Base-by-base conservation (phyloP, 192 early-diverging fungal genomes). In the Backusella tuberculispora region DNA sequence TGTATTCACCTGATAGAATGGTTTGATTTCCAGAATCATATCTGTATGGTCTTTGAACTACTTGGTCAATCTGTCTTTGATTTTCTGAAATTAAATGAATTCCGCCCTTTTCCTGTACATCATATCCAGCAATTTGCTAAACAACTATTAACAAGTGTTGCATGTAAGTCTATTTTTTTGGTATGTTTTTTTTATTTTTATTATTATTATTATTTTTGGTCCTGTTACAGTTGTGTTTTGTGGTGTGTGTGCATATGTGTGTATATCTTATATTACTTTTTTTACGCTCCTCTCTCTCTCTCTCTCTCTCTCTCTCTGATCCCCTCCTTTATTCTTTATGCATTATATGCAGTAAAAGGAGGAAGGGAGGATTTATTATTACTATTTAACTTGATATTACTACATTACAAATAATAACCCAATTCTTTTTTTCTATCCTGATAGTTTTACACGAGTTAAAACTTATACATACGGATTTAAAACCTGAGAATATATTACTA, bases 41-140 rank as follows among this genome's bases (percentile, higher is more conserved):
- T 94, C 6, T 99, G 98, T 87, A 99, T 99, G 96, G 95, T 98
- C 42, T 99, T 99, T 88, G 95, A 96, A 45, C 87, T 98, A 47
- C 87, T 97, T 12, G 91, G 91, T 6, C 90, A 92, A 37, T 93
- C 91, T 64, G 87, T 98, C 26, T 99, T 96, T 88, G 98, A 99
- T 82, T 99, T 94, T 82, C 80, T 99, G n/a, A 97, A 99, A 83
- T 92, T 91, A 65, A 97, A 96, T 79, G 80, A 90, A 43, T 98
- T 98, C 78, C 83, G 87, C 10, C 96, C 98, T 19, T 97, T 99
- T 76, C 93, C 95, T 41, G 76, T 93, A 38, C 80, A 86, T 74
- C 95, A 99, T 37, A 95, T 98, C 26, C 92, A 92, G 76, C 82
- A 90, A 19, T 94, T 99, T 86, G 94, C 94, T 6, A 81, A 84